Base-by-base conservation (phyloP, 768 basidiomycete species). In the Asterophora lycoperdoides region DNA sequence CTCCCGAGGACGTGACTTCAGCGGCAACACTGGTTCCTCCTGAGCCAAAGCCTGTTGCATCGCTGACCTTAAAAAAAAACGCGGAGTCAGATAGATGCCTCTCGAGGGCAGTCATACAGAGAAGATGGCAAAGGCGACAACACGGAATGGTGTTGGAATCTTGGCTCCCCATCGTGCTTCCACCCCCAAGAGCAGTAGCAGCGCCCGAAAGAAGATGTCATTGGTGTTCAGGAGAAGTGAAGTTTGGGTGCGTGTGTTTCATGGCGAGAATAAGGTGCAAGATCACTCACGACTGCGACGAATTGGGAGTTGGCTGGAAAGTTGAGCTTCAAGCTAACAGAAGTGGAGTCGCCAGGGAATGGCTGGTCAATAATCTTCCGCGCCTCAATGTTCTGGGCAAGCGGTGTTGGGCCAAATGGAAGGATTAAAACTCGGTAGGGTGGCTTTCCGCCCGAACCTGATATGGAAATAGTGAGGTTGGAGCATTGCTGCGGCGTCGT, bases 11-110 rank as follows among this genome's bases (percentile, higher is more conserved):
- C 20, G 63, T 61, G 23, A 89, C 86, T 52, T 69, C 72, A 1
- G 79, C 81, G 2, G 79, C 77, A 3, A 79, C 80, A 49, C 83
- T 89, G 1, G 89, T 88, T 3, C 89, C 89, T 5, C 89, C 89
- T 0, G 80, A 70, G 5, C 83, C 88, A 59, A 89, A 89, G 1
- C 76, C 77, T 1, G 70, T 68, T 38, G 61, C 64, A 54, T 85
- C 84, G 59, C 79, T 81, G 54, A 85, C 72, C 83, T 84, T n/a
- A n/a, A 52, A 15, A 32, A 56, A n/a, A 19, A 48, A 40, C 9
- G 28, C n/a, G 13, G 14, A 45, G 51, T 41, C 36, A 15, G 34
- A 15, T 40, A 29, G n/a, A 23, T 23, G 23, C 23, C 23, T 40
- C 8, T 33, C 13, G 9, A 13, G 30, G 9, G 13, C 30, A 32